Base-by-base conservation (phyloP, 352 stramenopile genomes). In the Globisporangium uncinulatum region DNA sequence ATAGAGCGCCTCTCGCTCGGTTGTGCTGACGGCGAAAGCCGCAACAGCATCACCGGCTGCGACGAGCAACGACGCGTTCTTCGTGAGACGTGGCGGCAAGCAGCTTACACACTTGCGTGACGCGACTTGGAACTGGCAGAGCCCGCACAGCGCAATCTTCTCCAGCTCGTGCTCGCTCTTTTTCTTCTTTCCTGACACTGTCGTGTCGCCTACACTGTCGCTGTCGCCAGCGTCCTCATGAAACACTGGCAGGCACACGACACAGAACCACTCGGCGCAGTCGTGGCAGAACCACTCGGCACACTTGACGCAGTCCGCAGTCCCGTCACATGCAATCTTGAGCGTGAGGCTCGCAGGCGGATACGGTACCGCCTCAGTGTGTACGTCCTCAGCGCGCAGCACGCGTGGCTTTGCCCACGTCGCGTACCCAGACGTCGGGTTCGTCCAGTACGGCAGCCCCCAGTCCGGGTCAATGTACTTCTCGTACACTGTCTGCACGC, bases 381-480 rank as follows among this genome's bases (percentile, higher is more conserved):
- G 21, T 17, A 92, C 78, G 47, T 92, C 80, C n/a, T 77, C 58
- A 50, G 81, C 73, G 20, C 70, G 69, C 8, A 92, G 59, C 0
- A 60, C 57, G 0, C 49, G 51, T 0, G 80, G 79, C 57, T 92
- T 92, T 36, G 63, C 59, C 80, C 83, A 92, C 41, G 83, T 92
- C 4, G 76, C 86, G 45, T 73, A 89, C 0, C 76, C 78, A 3
- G 80, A 79, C 1, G 59, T 65, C 0, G 78, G 83, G 48, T 92
- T 89, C 53, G 80, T 65, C 83, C 83, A 91, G 46, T 91, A 92
- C 0, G 80, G 80, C 8, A 87, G 14, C 0, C 66, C 67, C 65
- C 69, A 88, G 7, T 77, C 71, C 6, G 76, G 70, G 55, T 92
- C 80, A 19, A 89, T 54, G 59, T 84, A 89, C 52, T 92, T 92